These are phyloP conservation scores for Malus fusca DNA, from an alignment of 306 rosid species.

Conservation along the genomic window DNA sequence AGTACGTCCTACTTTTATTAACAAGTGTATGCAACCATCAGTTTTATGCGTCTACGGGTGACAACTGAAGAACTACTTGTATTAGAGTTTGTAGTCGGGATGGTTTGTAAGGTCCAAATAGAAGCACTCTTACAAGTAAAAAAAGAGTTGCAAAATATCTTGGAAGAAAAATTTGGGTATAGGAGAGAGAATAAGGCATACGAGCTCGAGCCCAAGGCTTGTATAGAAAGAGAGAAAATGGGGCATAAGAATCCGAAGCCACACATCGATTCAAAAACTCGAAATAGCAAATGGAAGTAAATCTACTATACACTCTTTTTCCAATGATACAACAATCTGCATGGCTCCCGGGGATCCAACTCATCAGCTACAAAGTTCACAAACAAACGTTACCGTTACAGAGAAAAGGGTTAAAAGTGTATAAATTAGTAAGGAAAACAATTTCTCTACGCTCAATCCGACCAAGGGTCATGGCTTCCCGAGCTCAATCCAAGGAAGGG, in stretches of 20 bases:
- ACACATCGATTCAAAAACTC: too few relatives aligned
- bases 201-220: too few relatives aligned
- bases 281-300: background rate
- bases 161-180: background rate
- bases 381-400: constrained; percentile 13
- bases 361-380: constrained; percentile 1
- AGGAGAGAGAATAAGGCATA: too few relatives aligned
- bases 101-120: too few relatives aligned
- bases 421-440: constrained; percentile 43
- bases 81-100: too few relatives aligned
- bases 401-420: constrained; percentile 35
- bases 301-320: constrained; percentile 6
- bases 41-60: too few relatives aligned
- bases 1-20: too few relatives aligned
- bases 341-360: constrained; percentile 6
- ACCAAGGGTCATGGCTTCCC: constrained; percentile 23
- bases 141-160: background rate
- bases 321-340: constrained; percentile 17
- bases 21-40: too few relatives aligned
- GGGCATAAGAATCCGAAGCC: too few relatives aligned
- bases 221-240: too few relatives aligned
- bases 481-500: constrained; percentile 14
- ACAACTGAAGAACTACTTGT: too few relatives aligned
- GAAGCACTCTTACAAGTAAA: too few relatives aligned
- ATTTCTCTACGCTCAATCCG: constrained; percentile 34